Base-by-base conservation (phyloP, 768 basidiomycete genomes). In the Suillus luteus region DNA sequence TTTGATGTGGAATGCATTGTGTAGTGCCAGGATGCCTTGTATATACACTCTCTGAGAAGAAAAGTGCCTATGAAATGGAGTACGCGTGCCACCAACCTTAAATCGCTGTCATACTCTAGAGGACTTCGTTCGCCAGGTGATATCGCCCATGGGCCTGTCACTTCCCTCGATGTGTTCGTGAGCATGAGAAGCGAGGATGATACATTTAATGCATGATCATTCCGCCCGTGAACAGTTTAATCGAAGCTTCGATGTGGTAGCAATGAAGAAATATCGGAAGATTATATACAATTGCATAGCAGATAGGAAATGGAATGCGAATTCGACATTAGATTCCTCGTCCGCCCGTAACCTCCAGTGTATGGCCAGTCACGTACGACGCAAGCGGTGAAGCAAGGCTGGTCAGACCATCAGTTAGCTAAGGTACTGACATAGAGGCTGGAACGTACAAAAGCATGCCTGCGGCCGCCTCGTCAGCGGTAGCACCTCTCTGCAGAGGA, bases 291-390 rank as follows among this genome's bases (percentile, higher is more conserved):
- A 33, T 14, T 37, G 22, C 10, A 24, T 24, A 40, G 27, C 54
- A 44, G 17, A 54, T 31, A 54, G 46, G 58, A 31, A n/a, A 59
- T 40, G 9, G 4, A 62, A 62, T 10, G 27, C 24, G 7, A 62
- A 62, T 10, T 19, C 24, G 62, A 58, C 38, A 46, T 76, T 74
- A 91, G 62, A 93, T 92, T 43, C 91, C 91, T 61, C 82, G 81
- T 48, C 93, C 93, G 40, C 92, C 92, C 43, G 92, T 93, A 24
- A 91, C 90, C 74, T 93, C 91, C 61, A 94, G 79, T 17, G 91
- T 93, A 76, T 93, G 93, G 9, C 92, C 92, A 54, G 83, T 86
- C 61, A 95, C 88, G 71, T 91, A 95, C 3, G 88, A 86, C 15
- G 91, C 89, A 27, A 95, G 78, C 11, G 91, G 91, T 15, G 90